These are phyloP conservation scores for Backusella westeae DNA, from an alignment of 192 early-diverging fungal species.

Conservation along the genomic window DNA sequence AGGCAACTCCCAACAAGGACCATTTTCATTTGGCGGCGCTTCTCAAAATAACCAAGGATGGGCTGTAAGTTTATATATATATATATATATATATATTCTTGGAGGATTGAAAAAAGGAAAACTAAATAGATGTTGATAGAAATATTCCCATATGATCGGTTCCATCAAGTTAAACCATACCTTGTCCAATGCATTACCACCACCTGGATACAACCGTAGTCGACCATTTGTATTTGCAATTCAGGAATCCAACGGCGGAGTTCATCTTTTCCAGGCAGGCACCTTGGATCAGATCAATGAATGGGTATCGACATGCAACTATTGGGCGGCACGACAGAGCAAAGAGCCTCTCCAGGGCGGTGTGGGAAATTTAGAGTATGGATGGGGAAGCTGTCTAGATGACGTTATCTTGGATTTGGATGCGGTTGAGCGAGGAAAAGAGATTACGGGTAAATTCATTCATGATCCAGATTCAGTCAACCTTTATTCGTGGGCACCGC, in stretches of 20 bases:
- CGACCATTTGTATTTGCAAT: conserved; percentile 86
- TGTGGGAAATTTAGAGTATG: conserved; percentile 90
- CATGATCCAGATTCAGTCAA: conserved; percentile 17
- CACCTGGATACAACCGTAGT: conserved; percentile 77
- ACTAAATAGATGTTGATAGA: conserved; percentile 19
- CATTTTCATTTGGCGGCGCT: neutral
- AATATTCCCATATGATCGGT: conserved; percentile 38
- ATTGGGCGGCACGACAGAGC: conserved; percentile 89
- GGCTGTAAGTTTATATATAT: conserved; percentile 7
- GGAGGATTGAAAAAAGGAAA: neutral
- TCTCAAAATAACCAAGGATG: neutral
- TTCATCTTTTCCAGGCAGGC: conserved; percentile 85
- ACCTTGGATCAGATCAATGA: conserved; percentile 67
- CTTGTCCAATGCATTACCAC: conserved; percentile 80
- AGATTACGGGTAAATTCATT: conserved; percentile 21
- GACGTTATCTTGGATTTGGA: conserved; percentile 27
- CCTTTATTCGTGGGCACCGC: conserved; percentile 49
- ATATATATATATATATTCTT: neutral
- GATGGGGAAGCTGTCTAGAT: conserved; percentile 75
- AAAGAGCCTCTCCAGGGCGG: conserved; percentile 89
- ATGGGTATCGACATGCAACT: conserved; percentile 91
- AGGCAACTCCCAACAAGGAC: neutral
- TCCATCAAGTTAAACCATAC: conserved; percentile 73
- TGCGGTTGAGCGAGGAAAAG: conserved; percentile 19
- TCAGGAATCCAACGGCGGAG: conserved; percentile 74